Percentiles rank a stretch among this genome's conserved stretches.
These are phyloP conservation scores for Cercospora zeae-maydis DNA, from an alignment of 2,329 filamentous ascomycete species.

Conservation along the genomic window DNA sequence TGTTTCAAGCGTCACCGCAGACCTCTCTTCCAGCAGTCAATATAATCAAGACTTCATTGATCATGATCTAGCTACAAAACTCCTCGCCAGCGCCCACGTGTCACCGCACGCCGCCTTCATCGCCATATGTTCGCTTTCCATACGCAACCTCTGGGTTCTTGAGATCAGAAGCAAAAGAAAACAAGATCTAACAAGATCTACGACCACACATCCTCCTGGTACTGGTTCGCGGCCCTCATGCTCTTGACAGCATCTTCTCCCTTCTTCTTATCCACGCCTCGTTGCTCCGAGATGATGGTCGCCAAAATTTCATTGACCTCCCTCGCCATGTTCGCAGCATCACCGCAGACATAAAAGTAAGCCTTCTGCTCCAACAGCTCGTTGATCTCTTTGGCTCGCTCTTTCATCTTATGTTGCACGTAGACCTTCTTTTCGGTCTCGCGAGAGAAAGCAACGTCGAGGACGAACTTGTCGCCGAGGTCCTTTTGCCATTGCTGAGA, in stretches of 20 bases:
- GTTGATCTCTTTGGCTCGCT: constrained; percentile 79
- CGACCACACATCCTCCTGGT: constrained; percentile 79
- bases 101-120: background rate
- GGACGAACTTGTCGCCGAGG: constrained; percentile 82
- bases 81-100: background rate
- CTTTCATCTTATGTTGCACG: constrained; percentile 87
- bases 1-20: background rate
- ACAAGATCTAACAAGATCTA: constrained; percentile 33
- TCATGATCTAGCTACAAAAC: background rate
- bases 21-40: background rate
- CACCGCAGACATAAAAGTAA: constrained; percentile 97
- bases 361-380: constrained; percentile 80
- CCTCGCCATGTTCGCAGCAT: constrained; percentile 75
- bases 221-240: constrained; percentile 91
- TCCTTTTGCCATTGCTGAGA: constrained; percentile 72
- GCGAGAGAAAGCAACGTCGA: constrained; percentile 94
- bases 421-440: constrained; percentile 86
- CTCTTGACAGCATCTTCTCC: constrained; percentile 95
- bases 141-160: background rate
- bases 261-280: constrained; percentile 78
- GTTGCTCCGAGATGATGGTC: constrained; percentile 80
- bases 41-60: background rate
- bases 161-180: background rate
- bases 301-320: constrained; percentile 66
- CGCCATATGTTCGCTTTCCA: background rate